Conservation (phyloP, 2,329 filamentous ascomycete species). For the Calonectria hongkongensis region DNA sequence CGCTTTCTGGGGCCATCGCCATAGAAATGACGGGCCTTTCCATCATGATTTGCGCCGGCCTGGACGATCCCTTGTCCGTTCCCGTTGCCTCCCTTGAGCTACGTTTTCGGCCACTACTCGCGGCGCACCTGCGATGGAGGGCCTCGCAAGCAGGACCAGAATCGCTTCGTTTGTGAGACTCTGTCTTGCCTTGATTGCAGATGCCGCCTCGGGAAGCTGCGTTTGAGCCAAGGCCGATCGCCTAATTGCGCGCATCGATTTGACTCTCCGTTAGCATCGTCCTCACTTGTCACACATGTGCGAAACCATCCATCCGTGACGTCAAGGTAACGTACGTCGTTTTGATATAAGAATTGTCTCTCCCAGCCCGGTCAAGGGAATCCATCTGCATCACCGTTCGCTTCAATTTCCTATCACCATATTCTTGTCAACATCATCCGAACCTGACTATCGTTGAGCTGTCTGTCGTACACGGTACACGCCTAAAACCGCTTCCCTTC, state of each 20-base stretch:
- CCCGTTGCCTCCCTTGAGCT: conserved; percentile 11
- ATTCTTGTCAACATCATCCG: background rate
- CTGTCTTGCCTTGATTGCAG: conserved; percentile 5
- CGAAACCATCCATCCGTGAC: conserved; percentile 32
- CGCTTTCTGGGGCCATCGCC: too few species aligned
- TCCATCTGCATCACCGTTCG: background rate
- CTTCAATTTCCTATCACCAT: background rate
- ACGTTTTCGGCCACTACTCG: conserved; percentile 28
- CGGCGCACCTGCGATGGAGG: conserved; percentile 1
- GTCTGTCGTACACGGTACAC: background rate
- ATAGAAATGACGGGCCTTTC: background rate
- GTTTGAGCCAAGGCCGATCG: conserved; percentile 2
- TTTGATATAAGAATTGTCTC: conserved; percentile 14
- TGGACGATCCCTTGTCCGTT: background rate
- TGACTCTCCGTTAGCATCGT: conserved; percentile 28
- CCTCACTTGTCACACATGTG: background rate
- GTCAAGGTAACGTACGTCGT: background rate
- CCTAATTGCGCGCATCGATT: conserved; percentile 11
- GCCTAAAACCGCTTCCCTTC: background rate
- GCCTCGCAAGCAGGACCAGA: conserved; percentile 13
- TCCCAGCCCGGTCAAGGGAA: background rate
- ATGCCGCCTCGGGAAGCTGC: conserved; percentile 24
- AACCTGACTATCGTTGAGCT: background rate
- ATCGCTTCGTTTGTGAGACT: conserved; percentile 12
- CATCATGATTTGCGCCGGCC: background rate